Evolutionary conservation across 305 asterid species (phyloP).

Genomic region (Fraxinus baroniana): DNA sequence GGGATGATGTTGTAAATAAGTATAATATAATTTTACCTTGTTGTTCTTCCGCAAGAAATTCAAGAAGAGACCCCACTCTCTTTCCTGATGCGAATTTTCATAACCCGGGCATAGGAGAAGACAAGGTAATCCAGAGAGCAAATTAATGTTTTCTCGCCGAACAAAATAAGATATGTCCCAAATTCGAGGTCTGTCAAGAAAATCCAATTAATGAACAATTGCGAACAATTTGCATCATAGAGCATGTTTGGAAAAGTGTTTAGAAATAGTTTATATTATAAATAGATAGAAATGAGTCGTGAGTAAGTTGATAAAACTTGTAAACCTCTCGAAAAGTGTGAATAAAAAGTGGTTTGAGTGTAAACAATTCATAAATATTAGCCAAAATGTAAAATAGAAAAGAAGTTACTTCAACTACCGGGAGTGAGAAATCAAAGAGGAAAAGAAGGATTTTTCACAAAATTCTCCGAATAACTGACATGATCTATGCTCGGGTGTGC

Average conservation of each 20-base stretch:
- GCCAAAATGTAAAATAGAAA: background rate
- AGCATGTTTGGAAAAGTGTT: background rate
- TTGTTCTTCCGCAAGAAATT: slow-evolving; percentile 36
- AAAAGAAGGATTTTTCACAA: background rate
- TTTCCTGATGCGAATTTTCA: slow-evolving; percentile 51
- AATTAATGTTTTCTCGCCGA: slow-evolving; percentile 24
- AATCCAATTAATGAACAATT: slow-evolving; percentile 14
- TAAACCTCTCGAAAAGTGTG: background rate
- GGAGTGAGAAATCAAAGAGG: background rate
- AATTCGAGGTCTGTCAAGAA: slow-evolving; percentile 42
- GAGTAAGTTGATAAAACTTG: background rate
- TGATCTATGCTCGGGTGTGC: background rate
- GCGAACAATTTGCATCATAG: background rate
- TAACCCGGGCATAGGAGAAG: slow-evolving; percentile 42
- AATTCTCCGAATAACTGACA: background rate
- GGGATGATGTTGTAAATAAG: background rate
- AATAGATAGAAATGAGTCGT: background rate
- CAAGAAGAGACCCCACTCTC: slow-evolving; percentile 56
- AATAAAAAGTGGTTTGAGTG: background rate
- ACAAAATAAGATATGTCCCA: slow-evolving; percentile 42
- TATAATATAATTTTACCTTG: slow-evolving; percentile 38
- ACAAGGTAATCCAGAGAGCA: slow-evolving; percentile 37
- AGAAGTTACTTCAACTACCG: background rate
- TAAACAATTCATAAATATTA: background rate
- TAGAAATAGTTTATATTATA: background rate